These are phyloP conservation scores for Fragaria ananassa DNA, from an alignment of 306 rosid species.

Conservation along the genomic window DNA sequence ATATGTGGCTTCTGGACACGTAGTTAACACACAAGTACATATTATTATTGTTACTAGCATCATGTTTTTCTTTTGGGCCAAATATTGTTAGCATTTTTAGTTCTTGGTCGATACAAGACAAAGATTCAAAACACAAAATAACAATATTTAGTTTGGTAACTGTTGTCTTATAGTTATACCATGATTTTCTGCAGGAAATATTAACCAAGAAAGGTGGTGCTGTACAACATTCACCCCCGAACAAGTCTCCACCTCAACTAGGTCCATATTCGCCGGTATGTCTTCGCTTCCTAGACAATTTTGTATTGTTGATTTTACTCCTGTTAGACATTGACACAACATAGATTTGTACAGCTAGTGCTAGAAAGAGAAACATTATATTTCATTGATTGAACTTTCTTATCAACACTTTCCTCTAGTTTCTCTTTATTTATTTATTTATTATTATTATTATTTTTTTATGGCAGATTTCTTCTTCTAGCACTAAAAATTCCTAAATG, in stretches of 20 bases:
- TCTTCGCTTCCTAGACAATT: conserved; percentile 14
- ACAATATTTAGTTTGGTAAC: neutral
- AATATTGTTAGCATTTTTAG: neutral
- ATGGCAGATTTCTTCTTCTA: neutral
- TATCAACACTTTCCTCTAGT: neutral
- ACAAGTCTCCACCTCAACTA: conserved; percentile 66
- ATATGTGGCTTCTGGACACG: neutral
- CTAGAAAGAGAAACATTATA: neutral
- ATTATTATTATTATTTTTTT: neutral
- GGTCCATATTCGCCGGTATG: conserved; percentile 97
- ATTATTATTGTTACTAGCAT: neutral
- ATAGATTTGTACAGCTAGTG: neutral
- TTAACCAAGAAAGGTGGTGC: conserved; percentile 78
- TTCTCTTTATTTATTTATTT: neutral
- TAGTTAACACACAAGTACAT: neutral
- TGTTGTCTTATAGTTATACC: conserved; percentile 21
- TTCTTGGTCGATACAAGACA: neutral
- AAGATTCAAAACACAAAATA: neutral
- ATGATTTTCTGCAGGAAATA: conserved; percentile 59
- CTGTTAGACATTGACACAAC: neutral
- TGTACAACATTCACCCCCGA: conserved; percentile 85
- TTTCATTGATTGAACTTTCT: neutral
- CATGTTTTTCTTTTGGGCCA: neutral
- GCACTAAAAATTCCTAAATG: neutral
- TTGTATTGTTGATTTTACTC: neutral